Evolutionary conservation across 129 eudicot species (phyloP), one percentile per base, ranked within the genome.

Genomic region (Flaveria linearis): DNA sequence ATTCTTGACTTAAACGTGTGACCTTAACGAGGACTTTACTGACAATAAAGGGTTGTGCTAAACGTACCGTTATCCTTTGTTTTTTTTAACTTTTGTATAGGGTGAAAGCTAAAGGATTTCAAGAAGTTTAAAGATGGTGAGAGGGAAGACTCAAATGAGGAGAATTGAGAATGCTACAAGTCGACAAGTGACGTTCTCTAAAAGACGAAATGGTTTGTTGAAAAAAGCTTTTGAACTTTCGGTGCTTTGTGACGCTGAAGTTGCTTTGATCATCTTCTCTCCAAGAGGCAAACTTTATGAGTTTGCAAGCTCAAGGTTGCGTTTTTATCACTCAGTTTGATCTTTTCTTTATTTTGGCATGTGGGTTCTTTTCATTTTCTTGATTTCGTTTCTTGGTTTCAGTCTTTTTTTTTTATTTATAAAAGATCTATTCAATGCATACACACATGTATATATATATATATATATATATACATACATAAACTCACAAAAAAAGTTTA

Each of bases 111-210:
- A 45, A 30, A 18, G 33, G 18, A 36, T 20, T 72, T 43, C 0
- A 25, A 64, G 47, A 17, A 36, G 39, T 7, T 5, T 33, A 47
- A 61, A 78, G 78, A 90, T 90, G 96, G 96, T 90, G 86, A 88
- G 96, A 74, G 96, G 96, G 60, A 90, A 88, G 83, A 90, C 93
- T 52, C 96, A 90, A 80, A 86, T 90, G 96, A 84, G 86, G 88
- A 91, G 97, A 83, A 91, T 91, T 69, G 97, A 91, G 39, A 91
- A 91, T 88, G 93, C 93, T 43, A 91, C 97, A 41, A 91, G 97
- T 76, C 82, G 97, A 72, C 97, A 91, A 78, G 97, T 91, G 70
- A 91, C 97, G 73, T 91, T 91, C 74, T 87, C 96, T 7, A 90
- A 90, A 86, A 80, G 96, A 42, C 72, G 96, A 85, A 90, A 90